These are phyloP conservation scores for Hansenula lynferdii DNA, from an alignment of 1,139 yeast genomes.

Conservation along the genomic window DNA sequence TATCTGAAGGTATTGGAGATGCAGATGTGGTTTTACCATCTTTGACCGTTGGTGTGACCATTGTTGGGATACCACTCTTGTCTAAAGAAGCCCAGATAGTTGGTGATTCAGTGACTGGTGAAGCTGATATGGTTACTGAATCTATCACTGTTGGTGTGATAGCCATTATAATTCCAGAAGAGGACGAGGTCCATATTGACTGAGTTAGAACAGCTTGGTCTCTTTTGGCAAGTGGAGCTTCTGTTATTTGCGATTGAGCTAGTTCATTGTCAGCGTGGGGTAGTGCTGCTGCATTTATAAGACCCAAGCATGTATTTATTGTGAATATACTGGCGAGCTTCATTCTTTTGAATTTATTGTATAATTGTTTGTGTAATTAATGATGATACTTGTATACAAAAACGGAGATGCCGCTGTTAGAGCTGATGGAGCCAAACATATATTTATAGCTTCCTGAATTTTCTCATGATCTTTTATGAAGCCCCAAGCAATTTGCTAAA, in stretches of 20 bases:
- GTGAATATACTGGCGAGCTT: no score
- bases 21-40: slow-evolving; percentile 27
- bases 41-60: slow-evolving; percentile 31
- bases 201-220: slow-evolving; percentile 25
- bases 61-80: slow-evolving; percentile 32
- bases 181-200: slow-evolving; percentile 32
- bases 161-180: slow-evolving; percentile 23
- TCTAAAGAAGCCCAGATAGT: slow-evolving; percentile 36
- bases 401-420: no score
- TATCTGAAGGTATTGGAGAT: slow-evolving; percentile 31
- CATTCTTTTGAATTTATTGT: no score
- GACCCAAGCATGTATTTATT: slow-evolving; percentile 11
- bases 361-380: no score
- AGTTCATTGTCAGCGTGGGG: no score
- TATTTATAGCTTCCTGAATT: no score
- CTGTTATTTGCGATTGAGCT: slow-evolving; percentile 15
- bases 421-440: no score
- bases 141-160: slow-evolving; percentile 36
- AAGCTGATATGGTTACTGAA: slow-evolving; percentile 34
- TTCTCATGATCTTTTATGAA: no score
- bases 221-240: slow-evolving; percentile 25
- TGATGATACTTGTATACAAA: no score
- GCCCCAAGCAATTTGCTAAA: no score
- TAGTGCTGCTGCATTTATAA: slow-evolving; percentile 20
- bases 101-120: slow-evolving; percentile 26